Evolutionary conservation across 371 early-diverging fungal genomes (phyloP).

Genomic region (Synchytrium microbalum): DNA sequence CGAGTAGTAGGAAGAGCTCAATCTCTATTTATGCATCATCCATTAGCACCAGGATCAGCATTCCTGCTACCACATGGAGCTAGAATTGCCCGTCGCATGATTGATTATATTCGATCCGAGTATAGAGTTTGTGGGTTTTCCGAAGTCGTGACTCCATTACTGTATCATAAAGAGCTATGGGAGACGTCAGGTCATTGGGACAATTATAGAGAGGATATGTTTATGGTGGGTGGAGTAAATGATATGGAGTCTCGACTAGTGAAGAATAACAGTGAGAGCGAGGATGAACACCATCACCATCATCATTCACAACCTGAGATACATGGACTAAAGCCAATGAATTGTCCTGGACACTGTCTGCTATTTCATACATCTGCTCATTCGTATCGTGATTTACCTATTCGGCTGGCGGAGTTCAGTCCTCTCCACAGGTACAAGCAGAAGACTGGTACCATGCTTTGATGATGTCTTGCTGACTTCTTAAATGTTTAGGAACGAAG

Average conservation of each 20-base stretch:
- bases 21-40: slow-evolving; percentile 68
- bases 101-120: slow-evolving; percentile 47
- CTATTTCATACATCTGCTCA: slow-evolving; percentile 75
- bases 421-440: slow-evolving; percentile 67
- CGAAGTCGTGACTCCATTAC: slow-evolving; percentile 95
- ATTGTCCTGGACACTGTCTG: slow-evolving; percentile 95
- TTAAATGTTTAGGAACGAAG: slow-evolving; percentile 59
- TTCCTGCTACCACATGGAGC: slow-evolving; percentile 95
- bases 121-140: slow-evolving; percentile 73
- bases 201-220: slow-evolving; percentile 72
- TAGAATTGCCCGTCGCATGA: slow-evolving; percentile 72
- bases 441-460: neutral
- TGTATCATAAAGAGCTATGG: slow-evolving; percentile 96
- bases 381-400: slow-evolving; percentile 88
- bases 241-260: slow-evolving; percentile 5
- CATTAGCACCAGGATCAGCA: slow-evolving; percentile 82
- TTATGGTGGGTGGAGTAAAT: slow-evolving; percentile 19
- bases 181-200: slow-evolving; percentile 98
- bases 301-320: slow-evolving; percentile 38
- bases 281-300: slow-evolving; percentile 26
- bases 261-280: slow-evolving; percentile 1
- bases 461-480: neutral
- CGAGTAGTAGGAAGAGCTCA: slow-evolving; percentile 47
- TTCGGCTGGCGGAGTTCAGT: slow-evolving; percentile 91
- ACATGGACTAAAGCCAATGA: slow-evolving; percentile 93